Evolutionary conservation across 768 basidiomycete genomes (phyloP), one percentile per base, ranked within the genome.

Genomic region (Suillus placidus): DNA sequence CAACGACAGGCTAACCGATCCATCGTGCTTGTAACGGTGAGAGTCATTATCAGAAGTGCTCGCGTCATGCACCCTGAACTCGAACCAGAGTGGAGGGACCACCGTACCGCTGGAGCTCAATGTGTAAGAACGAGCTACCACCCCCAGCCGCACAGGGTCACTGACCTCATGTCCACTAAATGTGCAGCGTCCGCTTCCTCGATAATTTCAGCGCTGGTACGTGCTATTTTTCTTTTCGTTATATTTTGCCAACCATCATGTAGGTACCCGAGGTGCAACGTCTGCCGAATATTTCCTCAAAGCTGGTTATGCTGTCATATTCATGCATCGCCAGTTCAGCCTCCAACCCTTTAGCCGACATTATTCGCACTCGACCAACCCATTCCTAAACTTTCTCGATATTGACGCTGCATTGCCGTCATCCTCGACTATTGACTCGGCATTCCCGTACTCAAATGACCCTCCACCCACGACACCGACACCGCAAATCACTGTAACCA

Each of bases 101-200:
- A 99, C 96, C 2, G 97, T 99, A 8, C 97, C 97, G 3, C 81
- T 99, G 66, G 97, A 99, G 82, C 92, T 95, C 83, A 99, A 99
- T 74, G 95, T 98, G 97, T 98, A 85, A 88, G 96, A 83, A 62
- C 6, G 58, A 42, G 58, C 35, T 60, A 43, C 58, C 40, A 42
- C 51, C 40, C 49, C 54, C 58, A 47, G 58, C 61, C 12, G 58
- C 64, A 56, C 64, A 45, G 52, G 64, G 70, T 65, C 61, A 68
- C 71, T 75, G 60, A 66, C 66, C 66, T 64, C 67, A 68, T 66
- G 54, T 70, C 73, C 60, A 42, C 75, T 43, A 34, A 47, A 52
- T 67, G 64, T 69, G n/a, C 72, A 99, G 97, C 71, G 97, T 99
- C 56, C 93, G 97, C 60, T 99, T 98, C 77, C 84, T 99, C 35